Conservation (phyloP, 2,329 filamentous ascomycete species). For the Chrysoporthe cubensis region DNA sequence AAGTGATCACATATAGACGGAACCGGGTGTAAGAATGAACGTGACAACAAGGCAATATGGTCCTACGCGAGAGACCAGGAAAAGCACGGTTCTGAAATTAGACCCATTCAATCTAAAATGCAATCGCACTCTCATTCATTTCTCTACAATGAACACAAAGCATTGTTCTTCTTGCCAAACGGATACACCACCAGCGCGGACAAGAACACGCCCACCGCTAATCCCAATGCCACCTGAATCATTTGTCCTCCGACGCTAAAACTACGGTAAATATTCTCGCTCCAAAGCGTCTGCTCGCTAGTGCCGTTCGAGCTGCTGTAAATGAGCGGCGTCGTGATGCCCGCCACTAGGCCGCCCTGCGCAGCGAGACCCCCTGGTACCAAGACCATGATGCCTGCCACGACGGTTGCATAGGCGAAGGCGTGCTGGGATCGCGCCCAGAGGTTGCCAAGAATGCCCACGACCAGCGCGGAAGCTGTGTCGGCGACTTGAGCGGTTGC, state of each 20-base stretch:
- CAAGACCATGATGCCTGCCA: constrained; percentile 27
- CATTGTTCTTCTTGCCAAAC: constrained; percentile 14
- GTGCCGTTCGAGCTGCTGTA: constrained; percentile 16
- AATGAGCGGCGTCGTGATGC: constrained; percentile 22
- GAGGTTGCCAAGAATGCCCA: constrained; percentile 27
- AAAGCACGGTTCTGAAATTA: too few relatives aligned
- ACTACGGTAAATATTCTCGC: constrained; percentile 21
- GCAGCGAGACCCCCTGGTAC: constrained; percentile 25
- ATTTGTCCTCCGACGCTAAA: constrained; percentile 24
- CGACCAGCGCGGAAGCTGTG: constrained; percentile 27
- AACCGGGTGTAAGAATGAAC: too few relatives aligned
- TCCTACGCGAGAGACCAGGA: too few relatives aligned
- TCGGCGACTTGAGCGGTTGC: constrained; percentile 27
- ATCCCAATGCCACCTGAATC: constrained; percentile 19
- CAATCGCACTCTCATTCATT: too few relatives aligned
- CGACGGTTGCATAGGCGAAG: constrained; percentile 26
- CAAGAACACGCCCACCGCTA: constrained; percentile 17
- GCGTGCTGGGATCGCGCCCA: constrained; percentile 28
- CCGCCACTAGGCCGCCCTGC: constrained; percentile 22
- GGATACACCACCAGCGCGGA: constrained; percentile 18
- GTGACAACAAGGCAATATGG: too few relatives aligned
- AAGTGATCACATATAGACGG: too few relatives aligned
- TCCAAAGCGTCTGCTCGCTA: background rate
- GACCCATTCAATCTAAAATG: too few relatives aligned
- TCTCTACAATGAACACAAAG: constrained; percentile 8